Percentiles rank a stretch among this genome's conserved stretches.
Conservation (phyloP, 2,329 filamentous ascomycete genomes). For the Chaetomiaceae sp. region DNA sequence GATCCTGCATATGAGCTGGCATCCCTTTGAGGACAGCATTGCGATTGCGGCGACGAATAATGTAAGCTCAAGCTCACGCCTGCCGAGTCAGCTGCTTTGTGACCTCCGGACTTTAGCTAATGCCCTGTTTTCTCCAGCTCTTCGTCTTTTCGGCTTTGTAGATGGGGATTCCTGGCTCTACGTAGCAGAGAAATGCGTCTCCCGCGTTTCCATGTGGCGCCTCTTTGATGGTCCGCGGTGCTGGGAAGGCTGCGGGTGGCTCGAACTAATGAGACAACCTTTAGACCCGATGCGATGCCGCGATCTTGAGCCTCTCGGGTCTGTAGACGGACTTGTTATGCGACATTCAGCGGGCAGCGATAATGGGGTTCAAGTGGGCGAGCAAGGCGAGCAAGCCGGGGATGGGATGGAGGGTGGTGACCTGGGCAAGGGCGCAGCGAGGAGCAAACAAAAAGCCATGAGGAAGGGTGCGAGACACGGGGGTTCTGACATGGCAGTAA, state of each 20-base stretch:
- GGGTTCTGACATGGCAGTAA: background rate
- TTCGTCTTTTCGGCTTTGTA: slow-evolving; percentile 34
- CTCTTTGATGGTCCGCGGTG: background rate
- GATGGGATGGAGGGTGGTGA: no score
- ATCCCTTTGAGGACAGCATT: slow-evolving; percentile 99
- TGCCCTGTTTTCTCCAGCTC: slow-evolving; percentile 26
- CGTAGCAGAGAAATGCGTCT: background rate
- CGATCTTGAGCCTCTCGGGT: background rate
- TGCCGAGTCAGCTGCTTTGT: background rate
- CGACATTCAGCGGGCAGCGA: background rate
- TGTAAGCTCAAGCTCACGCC: slow-evolving; percentile 62
- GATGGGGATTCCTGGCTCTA: slow-evolving; percentile 9
- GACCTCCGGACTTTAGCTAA: slow-evolving; percentile 19
- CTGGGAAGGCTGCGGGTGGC: background rate
- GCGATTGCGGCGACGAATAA: slow-evolving; percentile 99
- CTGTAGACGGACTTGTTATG: background rate
- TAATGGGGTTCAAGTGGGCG: no score
- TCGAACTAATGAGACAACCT: background rate
- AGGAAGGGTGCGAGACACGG: background rate
- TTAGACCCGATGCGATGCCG: background rate
- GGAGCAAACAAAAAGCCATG: background rate
- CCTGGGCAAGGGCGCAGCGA: slow-evolving; percentile 4
- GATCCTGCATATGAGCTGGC: slow-evolving; percentile 99
- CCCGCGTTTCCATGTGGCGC: background rate
- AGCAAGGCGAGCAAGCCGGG: no score